Evolutionary conservation across 2,329 filamentous ascomycete genomes (phyloP).

Genomic region (Ilyonectria sp.): DNA sequence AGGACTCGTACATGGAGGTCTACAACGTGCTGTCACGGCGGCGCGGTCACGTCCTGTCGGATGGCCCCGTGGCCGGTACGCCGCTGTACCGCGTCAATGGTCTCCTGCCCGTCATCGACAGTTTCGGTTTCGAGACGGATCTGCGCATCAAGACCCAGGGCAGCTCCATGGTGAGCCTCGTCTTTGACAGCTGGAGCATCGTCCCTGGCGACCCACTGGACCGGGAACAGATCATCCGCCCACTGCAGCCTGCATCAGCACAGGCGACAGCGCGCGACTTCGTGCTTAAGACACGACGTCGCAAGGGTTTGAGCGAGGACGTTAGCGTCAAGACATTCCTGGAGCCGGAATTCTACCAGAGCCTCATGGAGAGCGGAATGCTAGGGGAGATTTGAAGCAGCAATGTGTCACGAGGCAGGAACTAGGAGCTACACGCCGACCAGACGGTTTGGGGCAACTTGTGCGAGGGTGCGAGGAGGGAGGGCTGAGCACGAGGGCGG

Average conservation of each 20-base stretch:
- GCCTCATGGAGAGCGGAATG: conserved; percentile 89
- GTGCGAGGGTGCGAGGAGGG: neutral
- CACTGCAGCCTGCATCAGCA: conserved; percentile 88
- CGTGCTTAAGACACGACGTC: conserved; percentile 92
- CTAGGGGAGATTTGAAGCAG: conserved; percentile 69
- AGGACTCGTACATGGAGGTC: conserved; percentile 87
- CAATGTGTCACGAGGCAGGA: conserved; percentile 13
- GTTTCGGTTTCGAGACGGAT: conserved; percentile 98
- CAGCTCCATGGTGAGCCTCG: conserved; percentile 88
- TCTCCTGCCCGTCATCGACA: conserved; percentile 95
- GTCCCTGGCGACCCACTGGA: conserved; percentile 97
- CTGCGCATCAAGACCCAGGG: conserved; percentile 96
- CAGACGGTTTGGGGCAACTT: neutral
- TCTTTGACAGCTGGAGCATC: conserved; percentile 96
- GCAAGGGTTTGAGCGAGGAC: conserved; percentile 96
- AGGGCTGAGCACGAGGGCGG: conserved; percentile 35
- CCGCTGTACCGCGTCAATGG: conserved; percentile 94
- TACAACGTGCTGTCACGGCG: conserved; percentile 94
- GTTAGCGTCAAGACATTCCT: conserved; percentile 96
- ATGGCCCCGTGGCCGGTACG: conserved; percentile 93
- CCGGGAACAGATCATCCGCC: conserved; percentile 83
- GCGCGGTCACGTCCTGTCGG: conserved; percentile 93
- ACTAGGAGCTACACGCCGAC: neutral
- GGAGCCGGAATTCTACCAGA: conserved; percentile 93
- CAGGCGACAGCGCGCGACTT: conserved; percentile 96